phyloP scores from a whole-genome alignment of 169 alveolate species.

The Perkinsus olseni region DNA sequence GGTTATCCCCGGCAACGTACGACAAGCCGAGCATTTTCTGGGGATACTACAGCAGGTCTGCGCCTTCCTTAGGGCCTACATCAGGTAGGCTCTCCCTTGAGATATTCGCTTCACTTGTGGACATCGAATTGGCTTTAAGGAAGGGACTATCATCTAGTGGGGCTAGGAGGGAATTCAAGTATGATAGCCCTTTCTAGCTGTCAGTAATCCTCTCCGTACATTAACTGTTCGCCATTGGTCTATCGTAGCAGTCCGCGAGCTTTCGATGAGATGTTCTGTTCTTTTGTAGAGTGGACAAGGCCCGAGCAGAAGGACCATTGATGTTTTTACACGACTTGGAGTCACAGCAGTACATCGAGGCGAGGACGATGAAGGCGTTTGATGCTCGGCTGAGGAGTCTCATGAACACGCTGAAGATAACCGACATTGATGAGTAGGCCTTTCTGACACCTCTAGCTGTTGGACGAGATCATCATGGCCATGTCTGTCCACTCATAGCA shows the following conservation, averaged over 20 bases:
- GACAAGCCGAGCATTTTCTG: neutral
- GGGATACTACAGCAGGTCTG: neutral
- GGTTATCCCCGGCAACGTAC: neutral
- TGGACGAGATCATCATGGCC: too few relatives aligned
- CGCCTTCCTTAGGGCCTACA: neutral
- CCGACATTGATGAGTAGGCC: conserved; percentile 44
- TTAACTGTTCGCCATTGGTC: too few relatives aligned
- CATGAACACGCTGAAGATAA: conserved; percentile 49
- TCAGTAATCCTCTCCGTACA: too few relatives aligned
- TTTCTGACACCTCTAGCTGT: conserved; percentile 44
- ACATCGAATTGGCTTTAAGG: too few relatives aligned
- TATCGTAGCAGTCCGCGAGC: too few relatives aligned
- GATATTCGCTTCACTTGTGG: neutral
- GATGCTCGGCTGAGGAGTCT: conserved; percentile 49
- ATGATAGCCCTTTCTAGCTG: too few relatives aligned
- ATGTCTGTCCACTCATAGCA: too few relatives aligned
- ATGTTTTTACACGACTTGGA: conserved; percentile 69
- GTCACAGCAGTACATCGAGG: conserved; percentile 52
- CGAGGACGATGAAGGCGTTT: conserved; percentile 59
- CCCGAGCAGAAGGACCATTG: conserved; percentile 85
- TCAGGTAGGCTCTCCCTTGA: neutral
- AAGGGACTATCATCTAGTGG: neutral
- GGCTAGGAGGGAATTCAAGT: too few relatives aligned
- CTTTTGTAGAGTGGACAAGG: conserved; percentile 44
- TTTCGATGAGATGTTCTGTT: neutral